Base-by-base conservation (phyloP, 352 stramenopile genomes). In the Globisporangium camurandrum region DNA sequence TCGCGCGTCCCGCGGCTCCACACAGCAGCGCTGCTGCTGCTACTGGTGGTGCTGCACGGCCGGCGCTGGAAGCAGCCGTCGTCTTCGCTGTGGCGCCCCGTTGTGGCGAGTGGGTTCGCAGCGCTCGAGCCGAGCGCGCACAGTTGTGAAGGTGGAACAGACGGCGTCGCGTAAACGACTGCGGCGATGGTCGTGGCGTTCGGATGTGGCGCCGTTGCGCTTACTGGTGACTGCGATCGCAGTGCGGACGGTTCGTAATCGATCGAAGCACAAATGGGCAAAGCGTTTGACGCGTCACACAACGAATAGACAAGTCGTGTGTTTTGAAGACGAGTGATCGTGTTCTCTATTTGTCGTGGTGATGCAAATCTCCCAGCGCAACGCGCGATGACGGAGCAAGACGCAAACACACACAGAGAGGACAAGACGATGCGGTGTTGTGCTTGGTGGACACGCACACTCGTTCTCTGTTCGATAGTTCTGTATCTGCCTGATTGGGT, bases 341-440 rank as follows among this genome's bases (percentile, higher is more conserved):
- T 54, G 46, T 37, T 59, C 53, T 59, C 53, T 59, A 59, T 59
- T 59, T 59, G 45, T 27, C 27, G 46, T n/a, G n/a, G n/a, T n/a
- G n/a, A n/a, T n/a, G 52, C 54, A 45, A 59, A 54, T 28, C 45
- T 59, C 53, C 53, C 53, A 53, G 47, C 48, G 42, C 50, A 56
- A 50, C n/a, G n/a, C n/a, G n/a, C n/a, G n/a, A n/a, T n/a, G n/a
- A n/a, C n/a, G n/a, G n/a, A n/a, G 9, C 30, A 12, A 34, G 30
- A 34, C 30, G 8, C 9, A 34, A 34, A 34, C 26, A 31, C 16
- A 22, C 11, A 22, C 7, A 9, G 23, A 7, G 22, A 31, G n/a
- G n/a, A n/a, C n/a, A n/a, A n/a, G n/a, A n/a, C n/a, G n/a, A n/a
- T n/a, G n/a, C n/a, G n/a, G n/a, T n/a, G n/a, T n/a, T n/a, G n/a